Percentiles rank a stretch among this genome's conserved stretches.
These are phyloP conservation scores for Lophium mytilinum DNA, from an alignment of 495 filamentous ascomycete species.

Conservation along the genomic window DNA sequence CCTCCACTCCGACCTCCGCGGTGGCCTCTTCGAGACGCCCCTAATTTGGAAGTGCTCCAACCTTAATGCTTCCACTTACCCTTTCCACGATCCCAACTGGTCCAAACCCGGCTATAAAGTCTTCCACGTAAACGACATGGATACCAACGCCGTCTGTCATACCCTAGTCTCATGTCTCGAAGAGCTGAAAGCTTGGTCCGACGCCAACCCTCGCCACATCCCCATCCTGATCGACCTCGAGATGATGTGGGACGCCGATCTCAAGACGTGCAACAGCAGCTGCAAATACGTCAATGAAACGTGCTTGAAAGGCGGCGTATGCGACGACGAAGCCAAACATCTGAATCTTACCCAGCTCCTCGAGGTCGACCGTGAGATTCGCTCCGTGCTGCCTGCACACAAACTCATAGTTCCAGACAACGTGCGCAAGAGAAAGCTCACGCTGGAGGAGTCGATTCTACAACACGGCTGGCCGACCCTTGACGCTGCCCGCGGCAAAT, in stretches of 20 bases:
- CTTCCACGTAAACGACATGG: slow-evolving; percentile 27
- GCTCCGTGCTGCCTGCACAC: slow-evolving; percentile 17
- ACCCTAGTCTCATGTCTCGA: slow-evolving; percentile 26
- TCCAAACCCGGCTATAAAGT: slow-evolving; percentile 23
- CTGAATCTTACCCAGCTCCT: slow-evolving; percentile 11
- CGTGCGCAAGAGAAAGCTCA: slow-evolving; percentile 13
- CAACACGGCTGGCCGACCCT: slow-evolving; percentile 27
- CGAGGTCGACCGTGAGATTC: slow-evolving; percentile 26
- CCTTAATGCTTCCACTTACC: slow-evolving; percentile 5
- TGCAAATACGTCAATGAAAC: no score
- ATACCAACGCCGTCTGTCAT: slow-evolving; percentile 23
- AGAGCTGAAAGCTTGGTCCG: slow-evolving; percentile 24
- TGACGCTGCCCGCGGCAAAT: slow-evolving; percentile 3
- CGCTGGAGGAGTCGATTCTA: slow-evolving; percentile 24
- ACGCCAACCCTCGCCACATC: slow-evolving; percentile 23
- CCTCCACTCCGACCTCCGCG: slow-evolving; percentile 25
- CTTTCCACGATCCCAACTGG: slow-evolving; percentile 9
- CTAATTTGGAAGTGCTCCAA: slow-evolving; percentile 22
- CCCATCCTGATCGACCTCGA: slow-evolving; percentile 30
- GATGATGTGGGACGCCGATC: slow-evolving; percentile 22
- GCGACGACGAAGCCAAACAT: slow-evolving; percentile 12
- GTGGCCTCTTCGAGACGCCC: slow-evolving; percentile 24
- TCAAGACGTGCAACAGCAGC: no score
- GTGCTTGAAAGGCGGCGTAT: slow-evolving; percentile 10
- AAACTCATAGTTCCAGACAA: slow-evolving; percentile 27